Conservation (phyloP, 371 early-diverging fungal species). For the Mucor racemosus region DNA sequence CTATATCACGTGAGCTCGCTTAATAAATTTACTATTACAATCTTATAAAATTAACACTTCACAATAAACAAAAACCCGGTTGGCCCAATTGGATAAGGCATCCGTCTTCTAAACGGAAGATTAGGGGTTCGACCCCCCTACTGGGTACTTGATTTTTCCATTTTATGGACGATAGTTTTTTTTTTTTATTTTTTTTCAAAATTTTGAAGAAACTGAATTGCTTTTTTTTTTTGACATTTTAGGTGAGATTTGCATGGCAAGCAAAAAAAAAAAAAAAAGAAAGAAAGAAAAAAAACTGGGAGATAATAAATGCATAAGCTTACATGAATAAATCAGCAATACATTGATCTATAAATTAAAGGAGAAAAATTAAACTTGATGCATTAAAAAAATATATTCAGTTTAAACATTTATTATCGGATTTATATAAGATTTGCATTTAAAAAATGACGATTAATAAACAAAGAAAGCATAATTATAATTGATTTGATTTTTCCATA, state of each 20-base stretch:
- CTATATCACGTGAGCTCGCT: no score
- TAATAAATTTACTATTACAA: no score
- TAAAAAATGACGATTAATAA: not conserved
- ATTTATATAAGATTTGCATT: not conserved
- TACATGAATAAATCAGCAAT: not conserved
- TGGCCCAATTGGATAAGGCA: constrained; percentile 19
- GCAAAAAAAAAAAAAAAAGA: no score
- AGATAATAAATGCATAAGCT: not conserved
- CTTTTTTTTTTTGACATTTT: no score
- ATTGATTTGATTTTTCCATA: not conserved
- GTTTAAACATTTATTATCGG: not conserved
- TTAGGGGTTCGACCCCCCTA: constrained; percentile 18
- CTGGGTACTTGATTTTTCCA: not conserved
- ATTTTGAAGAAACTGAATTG: no score
- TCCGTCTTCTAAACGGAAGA: constrained; percentile 18
- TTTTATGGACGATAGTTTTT: no score
- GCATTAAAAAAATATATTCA: not conserved
- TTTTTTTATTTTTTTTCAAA: no score
- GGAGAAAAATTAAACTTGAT: not conserved
- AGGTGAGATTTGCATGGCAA: no score
- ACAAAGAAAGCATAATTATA: not conserved
- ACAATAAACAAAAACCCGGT: no score
- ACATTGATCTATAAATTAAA: not conserved
- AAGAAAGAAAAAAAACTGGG: no score
- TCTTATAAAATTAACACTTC: no score